Percentiles rank a stretch among this genome's conserved stretches.
Evolutionary conservation across 331 rosid genomes (phyloP).

Genomic region (Acacia concinna): DNA sequence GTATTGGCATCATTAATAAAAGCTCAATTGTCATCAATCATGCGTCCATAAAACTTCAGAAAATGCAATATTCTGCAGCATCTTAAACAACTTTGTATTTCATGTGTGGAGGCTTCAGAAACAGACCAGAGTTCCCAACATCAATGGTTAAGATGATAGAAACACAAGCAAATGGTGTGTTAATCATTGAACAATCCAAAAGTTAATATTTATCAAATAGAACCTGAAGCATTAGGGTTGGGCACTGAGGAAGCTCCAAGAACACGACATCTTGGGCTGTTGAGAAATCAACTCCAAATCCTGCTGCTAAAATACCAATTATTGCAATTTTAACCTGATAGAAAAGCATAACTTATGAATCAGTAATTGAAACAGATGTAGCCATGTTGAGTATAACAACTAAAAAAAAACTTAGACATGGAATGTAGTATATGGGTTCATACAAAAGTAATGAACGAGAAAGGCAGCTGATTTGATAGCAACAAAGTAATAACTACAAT

Average conservation of each 20-base stretch:
- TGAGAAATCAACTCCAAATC: conserved; percentile 93
- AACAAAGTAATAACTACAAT: neutral
- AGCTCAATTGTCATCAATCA: conserved; percentile 20
- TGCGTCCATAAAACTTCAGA: neutral
- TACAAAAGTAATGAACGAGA: neutral
- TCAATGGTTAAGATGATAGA: conserved; percentile 18
- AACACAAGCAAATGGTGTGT: conserved; percentile 15
- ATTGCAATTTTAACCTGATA: conserved; percentile 87
- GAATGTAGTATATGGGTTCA: neutral
- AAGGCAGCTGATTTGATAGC: conserved; percentile 19
- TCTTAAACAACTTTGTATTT: conserved; percentile 3
- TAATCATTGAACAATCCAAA: neutral
- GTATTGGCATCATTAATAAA: neutral
- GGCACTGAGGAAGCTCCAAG: conserved; percentile 88
- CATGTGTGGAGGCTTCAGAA: conserved; percentile 7
- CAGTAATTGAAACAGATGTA: conserved; percentile 18
- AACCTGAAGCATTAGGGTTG: conserved; percentile 92
- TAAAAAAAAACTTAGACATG: neutral
- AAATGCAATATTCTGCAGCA: conserved; percentile 20
- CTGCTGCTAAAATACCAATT: conserved; percentile 91
- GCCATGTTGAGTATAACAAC: neutral
- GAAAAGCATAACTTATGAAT: conserved; percentile 23
- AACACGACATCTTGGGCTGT: conserved; percentile 87
- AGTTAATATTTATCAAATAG: conserved; percentile 27
- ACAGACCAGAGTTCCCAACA: neutral